Evolutionary conservation across 208 protist species (phyloP).

Genomic region (Trypanosoma caninum): DNA sequence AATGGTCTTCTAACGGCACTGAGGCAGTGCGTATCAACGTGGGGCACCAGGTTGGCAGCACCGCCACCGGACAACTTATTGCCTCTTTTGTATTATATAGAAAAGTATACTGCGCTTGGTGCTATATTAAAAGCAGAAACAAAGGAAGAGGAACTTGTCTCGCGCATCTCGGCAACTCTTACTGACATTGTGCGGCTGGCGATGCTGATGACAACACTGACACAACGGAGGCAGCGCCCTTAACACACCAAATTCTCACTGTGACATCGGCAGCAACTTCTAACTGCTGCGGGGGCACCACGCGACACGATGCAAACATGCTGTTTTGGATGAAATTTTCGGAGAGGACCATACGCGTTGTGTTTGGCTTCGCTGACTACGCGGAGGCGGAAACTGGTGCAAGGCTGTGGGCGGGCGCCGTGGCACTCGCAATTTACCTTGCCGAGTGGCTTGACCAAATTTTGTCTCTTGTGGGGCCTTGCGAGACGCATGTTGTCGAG

Average conservation of each 20-base stretch:
- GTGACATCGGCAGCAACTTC: conserved; percentile 24
- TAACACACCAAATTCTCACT: conserved; percentile 25
- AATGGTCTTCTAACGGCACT: conserved; percentile 21
- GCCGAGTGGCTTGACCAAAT: conserved; percentile 21
- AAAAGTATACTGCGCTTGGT: conserved; percentile 32
- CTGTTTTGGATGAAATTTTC: conserved; percentile 19
- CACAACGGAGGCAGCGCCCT: neutral
- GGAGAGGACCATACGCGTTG: conserved; percentile 16
- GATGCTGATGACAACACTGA: neutral
- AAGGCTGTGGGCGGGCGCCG: conserved; percentile 49
- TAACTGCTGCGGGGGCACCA: conserved; percentile 41
- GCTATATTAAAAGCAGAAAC: conserved; percentile 25
- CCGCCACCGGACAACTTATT: conserved; percentile 17
- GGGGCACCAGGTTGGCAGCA: conserved; percentile 12
- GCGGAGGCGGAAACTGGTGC: conserved; percentile 46
- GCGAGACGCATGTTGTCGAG: conserved; percentile 37
- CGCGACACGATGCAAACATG: conserved; percentile 34
- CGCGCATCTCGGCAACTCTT: conserved; percentile 38
- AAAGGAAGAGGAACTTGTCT: too few species aligned
- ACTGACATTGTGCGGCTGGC: conserved; percentile 23
- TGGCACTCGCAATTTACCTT: conserved; percentile 46
- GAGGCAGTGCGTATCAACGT: conserved; percentile 19
- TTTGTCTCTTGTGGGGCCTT: neutral
- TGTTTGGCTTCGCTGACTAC: conserved; percentile 65
- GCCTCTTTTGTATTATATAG: conserved; percentile 25